Evolutionary conservation across 192 early-diverging fungal species (phyloP).

Genomic region (Linnemannia elongata): DNA sequence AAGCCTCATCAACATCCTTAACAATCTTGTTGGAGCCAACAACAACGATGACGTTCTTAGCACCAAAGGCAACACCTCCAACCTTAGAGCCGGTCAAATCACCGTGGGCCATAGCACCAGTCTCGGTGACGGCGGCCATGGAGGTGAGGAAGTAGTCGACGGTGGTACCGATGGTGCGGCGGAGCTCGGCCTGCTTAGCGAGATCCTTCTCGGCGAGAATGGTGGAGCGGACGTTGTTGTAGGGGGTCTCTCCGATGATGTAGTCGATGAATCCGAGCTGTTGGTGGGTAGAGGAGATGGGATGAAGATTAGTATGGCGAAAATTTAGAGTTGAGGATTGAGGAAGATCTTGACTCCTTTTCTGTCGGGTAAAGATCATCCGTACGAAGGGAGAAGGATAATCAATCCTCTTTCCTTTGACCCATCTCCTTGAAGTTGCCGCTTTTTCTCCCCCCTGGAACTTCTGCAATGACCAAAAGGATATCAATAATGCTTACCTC

Average conservation of each 20-base stretch:
- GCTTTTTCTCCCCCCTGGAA: not conserved
- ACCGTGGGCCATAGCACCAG: conserved; percentile 45
- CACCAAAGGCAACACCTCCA: conserved; percentile 43
- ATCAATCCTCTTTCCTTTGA: not conserved
- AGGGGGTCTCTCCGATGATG: conserved; percentile 53
- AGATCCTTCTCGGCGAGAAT: conserved; percentile 55
- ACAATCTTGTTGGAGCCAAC: conserved; percentile 62
- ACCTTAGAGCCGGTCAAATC: conserved; percentile 50
- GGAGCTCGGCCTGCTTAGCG: conserved; percentile 50
- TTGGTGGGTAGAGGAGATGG: not conserved
- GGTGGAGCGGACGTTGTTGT: conserved; percentile 43
- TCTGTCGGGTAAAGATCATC: not conserved
- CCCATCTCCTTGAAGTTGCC: no score
- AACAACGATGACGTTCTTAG: conserved; percentile 57
- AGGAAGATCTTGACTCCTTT: not conserved
- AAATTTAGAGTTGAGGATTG: not conserved
- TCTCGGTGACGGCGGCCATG: conserved; percentile 47
- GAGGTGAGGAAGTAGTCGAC: conserved; percentile 58
- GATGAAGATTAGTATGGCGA: not conserved
- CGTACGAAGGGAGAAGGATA: not conserved
- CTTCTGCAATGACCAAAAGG: no score
- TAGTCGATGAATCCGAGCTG: conserved; percentile 60
- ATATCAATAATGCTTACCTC: conserved; percentile 27
- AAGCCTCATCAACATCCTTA: conserved; percentile 53
- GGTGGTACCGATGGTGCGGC: conserved; percentile 52